Conservation (phyloP, 192 early-diverging fungal genomes). For the Coemansia sp. region DNA sequence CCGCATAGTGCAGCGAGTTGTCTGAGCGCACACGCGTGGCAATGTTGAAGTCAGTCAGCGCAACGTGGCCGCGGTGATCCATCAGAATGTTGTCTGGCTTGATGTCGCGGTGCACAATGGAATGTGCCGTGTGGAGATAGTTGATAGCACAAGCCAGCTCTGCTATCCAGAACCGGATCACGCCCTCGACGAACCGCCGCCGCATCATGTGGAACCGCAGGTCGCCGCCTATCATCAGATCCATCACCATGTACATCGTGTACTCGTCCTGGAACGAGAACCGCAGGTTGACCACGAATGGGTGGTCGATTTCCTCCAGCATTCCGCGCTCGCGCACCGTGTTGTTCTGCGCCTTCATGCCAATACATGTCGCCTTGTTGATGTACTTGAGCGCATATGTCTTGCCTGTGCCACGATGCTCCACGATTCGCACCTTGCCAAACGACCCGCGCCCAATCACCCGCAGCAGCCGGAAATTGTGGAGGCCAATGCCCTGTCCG, state of each 20-base stretch:
- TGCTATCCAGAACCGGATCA: slow-evolving; percentile 84
- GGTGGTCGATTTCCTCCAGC: slow-evolving; percentile 82
- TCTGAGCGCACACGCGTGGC: slow-evolving; percentile 74
- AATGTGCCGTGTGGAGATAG: slow-evolving; percentile 75
- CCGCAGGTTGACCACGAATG: slow-evolving; percentile 86
- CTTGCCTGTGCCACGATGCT: slow-evolving; percentile 76
- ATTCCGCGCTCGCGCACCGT: slow-evolving; percentile 88
- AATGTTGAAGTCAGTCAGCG: slow-evolving; percentile 96
- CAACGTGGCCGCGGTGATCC: slow-evolving; percentile 80
- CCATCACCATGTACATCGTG: slow-evolving; percentile 90
- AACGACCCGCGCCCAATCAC: slow-evolving; percentile 95
- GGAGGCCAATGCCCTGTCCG: slow-evolving; percentile 58
- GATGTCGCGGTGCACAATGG: slow-evolving; percentile 90
- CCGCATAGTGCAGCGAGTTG: slow-evolving; percentile 62
- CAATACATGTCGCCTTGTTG: slow-evolving; percentile 91
- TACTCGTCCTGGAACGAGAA: slow-evolving; percentile 97
- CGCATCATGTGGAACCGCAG: slow-evolving; percentile 77
- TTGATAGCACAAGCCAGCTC: slow-evolving; percentile 80
- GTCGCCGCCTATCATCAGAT: slow-evolving; percentile 95
- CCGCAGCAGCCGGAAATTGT: slow-evolving; percentile 87
- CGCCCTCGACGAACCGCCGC: slow-evolving; percentile 70
- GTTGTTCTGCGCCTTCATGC: slow-evolving; percentile 83
- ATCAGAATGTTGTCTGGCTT: slow-evolving; percentile 92
- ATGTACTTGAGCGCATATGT: slow-evolving; percentile 97
- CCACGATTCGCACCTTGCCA: slow-evolving; percentile 94